Evolutionary conservation across 2,329 filamentous ascomycete genomes (phyloP), one percentile per base, ranked within the genome.

Genomic region (Talaromyces sp.): DNA sequence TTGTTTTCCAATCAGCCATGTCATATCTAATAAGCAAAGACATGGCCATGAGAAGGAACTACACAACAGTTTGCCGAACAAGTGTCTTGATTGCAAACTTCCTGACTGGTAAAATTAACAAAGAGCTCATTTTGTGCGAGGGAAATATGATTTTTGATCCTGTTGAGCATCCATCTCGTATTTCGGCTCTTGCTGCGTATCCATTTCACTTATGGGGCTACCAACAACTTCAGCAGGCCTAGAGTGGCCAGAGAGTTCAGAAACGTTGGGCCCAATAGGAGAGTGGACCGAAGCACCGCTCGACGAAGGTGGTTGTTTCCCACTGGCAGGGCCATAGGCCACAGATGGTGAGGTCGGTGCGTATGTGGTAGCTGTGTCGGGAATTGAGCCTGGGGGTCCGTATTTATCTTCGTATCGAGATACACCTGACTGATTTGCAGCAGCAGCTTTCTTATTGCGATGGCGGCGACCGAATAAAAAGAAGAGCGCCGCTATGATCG

Each of bases 191-290:
- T 17, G 36, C 10, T 20, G 16, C 4, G 36, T 7, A 39, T 39
- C 36, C n/a, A 39, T 8, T 11, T 39, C 56, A 22, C 50, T 51
- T 4, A 58, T 27, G 10, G 53, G 50, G n/a, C 48, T 54, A 29
- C 49, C 49, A 3, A 30, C 51, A 20, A 56, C 10, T 35, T 59
- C 56, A 14, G 30, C 46, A 24, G 40, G 43, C 7, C 33, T 22
- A 10, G 33, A 16, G 27, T 49, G 35, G 2, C 51, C 54, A 32
- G 20, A 17, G 10, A 59, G n/a, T 11, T 59, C 56, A 6, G 54
- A 49, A 41, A 56, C 17, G 7, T 24, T 27, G 1, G 56, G 46
- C 3, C 53, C 47, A 24, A 48, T 35, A 30, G 24, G 20, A 22
- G 56, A 44, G 20, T 47, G 51, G 22, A 47, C 43, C 4, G 40